Conservation (phyloP, 805 yeast species). For the Danielia reshetovae region DNA sequence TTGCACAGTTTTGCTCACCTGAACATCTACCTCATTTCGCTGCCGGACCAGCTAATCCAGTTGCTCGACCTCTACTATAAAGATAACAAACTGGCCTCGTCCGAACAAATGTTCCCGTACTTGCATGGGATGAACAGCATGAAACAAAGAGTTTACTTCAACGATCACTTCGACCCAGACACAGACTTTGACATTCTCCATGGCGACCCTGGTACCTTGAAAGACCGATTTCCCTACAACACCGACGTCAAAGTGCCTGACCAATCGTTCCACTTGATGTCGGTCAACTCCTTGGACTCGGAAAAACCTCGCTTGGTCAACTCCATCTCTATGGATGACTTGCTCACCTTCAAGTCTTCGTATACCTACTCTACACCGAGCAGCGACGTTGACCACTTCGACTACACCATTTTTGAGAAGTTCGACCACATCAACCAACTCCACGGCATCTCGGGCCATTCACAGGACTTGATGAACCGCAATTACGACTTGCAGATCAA, state of each 20-base stretch:
- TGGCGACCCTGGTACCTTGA: slow-evolving; percentile 2
- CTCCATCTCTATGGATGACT: slow-evolving; percentile 16
- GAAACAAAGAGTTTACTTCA: slow-evolving; percentile 27
- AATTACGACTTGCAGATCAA: slow-evolving; percentile 27
- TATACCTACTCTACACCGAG: neutral
- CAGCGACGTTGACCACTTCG: slow-evolving; percentile 4
- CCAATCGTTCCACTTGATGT: slow-evolving; percentile 12
- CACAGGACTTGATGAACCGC: slow-evolving; percentile 24
- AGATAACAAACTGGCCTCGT: slow-evolving; percentile 12
- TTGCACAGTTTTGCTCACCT: slow-evolving; percentile 3
- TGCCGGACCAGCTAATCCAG: slow-evolving; percentile 11
- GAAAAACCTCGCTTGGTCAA: slow-evolving; percentile 13
- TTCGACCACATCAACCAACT: slow-evolving; percentile 4
- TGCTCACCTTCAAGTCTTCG: slow-evolving; percentile 8
- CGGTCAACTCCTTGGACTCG: slow-evolving; percentile 11
- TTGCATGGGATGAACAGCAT: slow-evolving; percentile 28
- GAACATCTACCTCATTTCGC: slow-evolving; percentile 2
- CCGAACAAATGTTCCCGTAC: slow-evolving; percentile 27
- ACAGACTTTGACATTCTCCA: slow-evolving; percentile 8
- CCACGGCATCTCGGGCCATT: neutral
- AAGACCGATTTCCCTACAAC: slow-evolving; percentile 4
- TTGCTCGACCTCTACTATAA: slow-evolving; percentile 17
- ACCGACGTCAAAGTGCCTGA: slow-evolving; percentile 6
- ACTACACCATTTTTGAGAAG: slow-evolving; percentile 4
- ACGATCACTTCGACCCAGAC: slow-evolving; percentile 13